Base-by-base conservation (phyloP, 495 filamentous ascomycete genomes). In the Neurospora sublineolata region DNA sequence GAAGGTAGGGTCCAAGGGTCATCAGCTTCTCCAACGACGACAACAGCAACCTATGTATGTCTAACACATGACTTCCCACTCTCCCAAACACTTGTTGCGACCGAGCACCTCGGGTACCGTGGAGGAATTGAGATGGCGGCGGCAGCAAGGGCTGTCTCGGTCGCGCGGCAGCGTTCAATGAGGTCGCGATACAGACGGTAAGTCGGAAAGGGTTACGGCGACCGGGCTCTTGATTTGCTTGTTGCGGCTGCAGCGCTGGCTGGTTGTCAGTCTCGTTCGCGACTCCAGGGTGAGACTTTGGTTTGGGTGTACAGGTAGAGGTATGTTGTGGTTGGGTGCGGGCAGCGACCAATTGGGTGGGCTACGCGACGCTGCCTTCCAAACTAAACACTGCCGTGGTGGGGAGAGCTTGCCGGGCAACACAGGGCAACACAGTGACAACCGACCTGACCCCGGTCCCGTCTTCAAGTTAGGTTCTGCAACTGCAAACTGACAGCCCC, bases 261-360 rank as follows among this genome's bases (percentile, higher is more conserved):
- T 60, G 52, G 52, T 12, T 18, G 52, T 33, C 52, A 64, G 27
- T 64, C 12, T 64, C 7, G 6, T 33, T 64, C 27, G 52, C 52
- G 52, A 64, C 52, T 64, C 7, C 14, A 64, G 52, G 52, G 27
- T 18, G 52, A 64, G 60, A 72, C 16, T 40, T 39, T n/a, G 36
- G 64, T 8, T 30, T 20, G 33, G 23, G 18, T 71, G 58, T 16
- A n/a, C n/a, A n/a, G n/a, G n/a, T n/a, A n/a, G n/a, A n/a, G n/a
- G n/a, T n/a, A 79, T 79, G 78, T 80, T 79, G 75, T 80, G 79
- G 77, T 79, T 33, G 71, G 76, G 73, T 76, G 73, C 76, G 33
- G 33, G 67, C 36, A 69, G 18, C 27, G 38, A 44, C 37, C 67
- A 16, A 10, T 73, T 78, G 75, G 44, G 76, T 78, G 77, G 79